Evolutionary conservation across 345 rosid genomes (phyloP).

Genomic region (Brassica napus): DNA sequence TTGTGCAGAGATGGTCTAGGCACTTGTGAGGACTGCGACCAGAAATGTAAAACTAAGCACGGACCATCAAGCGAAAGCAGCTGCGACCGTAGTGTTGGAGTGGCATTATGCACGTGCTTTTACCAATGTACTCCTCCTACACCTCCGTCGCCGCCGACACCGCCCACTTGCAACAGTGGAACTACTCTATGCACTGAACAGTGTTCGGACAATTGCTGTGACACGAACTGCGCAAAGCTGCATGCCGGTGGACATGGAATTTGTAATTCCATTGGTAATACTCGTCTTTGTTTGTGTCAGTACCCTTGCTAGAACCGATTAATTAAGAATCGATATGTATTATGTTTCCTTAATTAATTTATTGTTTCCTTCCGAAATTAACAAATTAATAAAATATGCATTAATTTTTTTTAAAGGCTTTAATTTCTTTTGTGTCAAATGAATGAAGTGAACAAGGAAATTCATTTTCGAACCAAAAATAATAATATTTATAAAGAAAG

Average conservation of each 20-base stretch:
- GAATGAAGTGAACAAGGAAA: too few species aligned
- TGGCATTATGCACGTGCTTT: background rate
- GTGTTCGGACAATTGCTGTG: background rate
- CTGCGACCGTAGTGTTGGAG: slow-evolving; percentile 1
- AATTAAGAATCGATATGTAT: too few species aligned
- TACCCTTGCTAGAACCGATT: background rate
- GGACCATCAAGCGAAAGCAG: slow-evolving; percentile 8
- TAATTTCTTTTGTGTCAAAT: too few species aligned
- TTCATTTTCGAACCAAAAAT: too few species aligned
- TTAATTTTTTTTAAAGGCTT: too few species aligned
- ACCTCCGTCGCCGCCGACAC: background rate
- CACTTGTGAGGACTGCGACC: slow-evolving; percentile 14
- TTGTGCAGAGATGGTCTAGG: slow-evolving; percentile 9
- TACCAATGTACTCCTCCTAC: background rate
- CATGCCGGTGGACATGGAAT: background rate
- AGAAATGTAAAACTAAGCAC: slow-evolving; percentile 14
- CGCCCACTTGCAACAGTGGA: background rate
- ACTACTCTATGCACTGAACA: background rate
- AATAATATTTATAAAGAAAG: too few species aligned
- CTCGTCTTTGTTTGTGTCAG: background rate
- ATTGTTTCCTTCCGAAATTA: too few species aligned
- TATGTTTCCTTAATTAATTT: too few species aligned
- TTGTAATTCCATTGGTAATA: background rate
- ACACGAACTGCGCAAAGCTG: background rate
- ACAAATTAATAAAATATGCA: too few species aligned